Evolutionary conservation across 768 basidiomycete species (phyloP), one percentile per base, ranked within the genome.

Genomic region (Paxillus involutus): DNA sequence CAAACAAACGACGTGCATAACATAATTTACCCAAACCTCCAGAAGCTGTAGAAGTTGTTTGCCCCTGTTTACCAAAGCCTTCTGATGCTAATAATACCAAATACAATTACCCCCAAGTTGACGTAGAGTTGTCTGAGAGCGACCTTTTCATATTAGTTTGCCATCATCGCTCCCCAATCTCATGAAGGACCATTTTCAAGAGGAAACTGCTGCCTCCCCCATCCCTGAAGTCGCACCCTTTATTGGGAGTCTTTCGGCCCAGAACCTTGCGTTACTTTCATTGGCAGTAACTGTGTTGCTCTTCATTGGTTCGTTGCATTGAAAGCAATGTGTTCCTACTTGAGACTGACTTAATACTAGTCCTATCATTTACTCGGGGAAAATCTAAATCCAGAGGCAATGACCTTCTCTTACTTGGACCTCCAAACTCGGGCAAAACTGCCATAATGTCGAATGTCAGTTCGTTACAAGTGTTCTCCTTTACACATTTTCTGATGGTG

Each of bases 381-480:
- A 81, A 72, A 61, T 74, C 80, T 7, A 73, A 67, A 41, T 69
- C 79, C 1, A 74, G 71, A 64, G 84, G 86, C 24, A 82, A 80
- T 65, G 73, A 79, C n/a, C 63, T 94, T n/a, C 69, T 94, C 4
- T 74, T 94, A n/a, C 78, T 89, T 3, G 91, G 91, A 2, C 75
- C 85, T 37, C 78, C 85, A 6, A 89, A 91, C 69, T 81, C 83
- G 1, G 91, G 91, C 44, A 94, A 94, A 73, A 93, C 91, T 1
- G 78, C 89, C 17, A 83, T 93, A 37, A 65, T 91, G 47, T 84
- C 87, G 21, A 76, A 80, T 57, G 91, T 89, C 56, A 59, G 85
- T 77, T 17, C 32, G 8, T 10, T 32, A 3, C 4, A 3, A 47
- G 24, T 55, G 30, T 49, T 17, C 21, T 42, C 13, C 36, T 33